phyloP scores from a whole-genome alignment of 2,329 filamentous ascomycete genomes.

The Zymoseptoria ardabiliae region DNA sequence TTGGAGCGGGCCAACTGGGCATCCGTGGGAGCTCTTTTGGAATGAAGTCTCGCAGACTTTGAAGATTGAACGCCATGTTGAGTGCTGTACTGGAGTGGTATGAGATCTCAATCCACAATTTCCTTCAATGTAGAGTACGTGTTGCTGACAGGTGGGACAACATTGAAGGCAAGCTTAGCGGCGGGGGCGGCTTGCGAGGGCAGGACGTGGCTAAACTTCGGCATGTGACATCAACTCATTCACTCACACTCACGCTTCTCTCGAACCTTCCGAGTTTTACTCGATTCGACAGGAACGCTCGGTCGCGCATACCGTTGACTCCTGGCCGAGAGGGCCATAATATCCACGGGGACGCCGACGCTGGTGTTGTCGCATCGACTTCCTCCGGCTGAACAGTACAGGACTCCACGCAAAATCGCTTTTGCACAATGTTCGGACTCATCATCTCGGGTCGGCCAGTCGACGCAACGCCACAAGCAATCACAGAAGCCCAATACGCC shows the following conservation, averaged over 20 bases:
- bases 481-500: constrained; percentile 55
- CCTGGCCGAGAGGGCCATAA: background rate
- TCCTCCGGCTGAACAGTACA: background rate
- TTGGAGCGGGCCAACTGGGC: constrained; percentile 20
- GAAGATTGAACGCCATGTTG: constrained; percentile 26
- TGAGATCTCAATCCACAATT: background rate
- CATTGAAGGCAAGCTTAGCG: background rate
- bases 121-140: background rate
- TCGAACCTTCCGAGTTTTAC: constrained; percentile 2
- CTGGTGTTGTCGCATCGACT: background rate
- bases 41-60: constrained; percentile 25
- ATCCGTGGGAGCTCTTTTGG: constrained; percentile 26
- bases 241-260: background rate
- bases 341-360: background rate
- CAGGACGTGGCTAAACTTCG: background rate
- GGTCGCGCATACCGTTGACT: background rate
- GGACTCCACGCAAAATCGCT: background rate
- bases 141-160: background rate
- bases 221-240: background rate
- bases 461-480: constrained; percentile 48
- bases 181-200: background rate
- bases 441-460: constrained; percentile 55
- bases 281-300: background rate
- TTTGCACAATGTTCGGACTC: constrained; percentile 51
- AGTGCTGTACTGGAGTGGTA: background rate